These are phyloP conservation scores for Cutaneotrichosporon dermatis DNA, from an alignment of 1,284 basidiomycete species.

Conservation along the genomic window DNA sequence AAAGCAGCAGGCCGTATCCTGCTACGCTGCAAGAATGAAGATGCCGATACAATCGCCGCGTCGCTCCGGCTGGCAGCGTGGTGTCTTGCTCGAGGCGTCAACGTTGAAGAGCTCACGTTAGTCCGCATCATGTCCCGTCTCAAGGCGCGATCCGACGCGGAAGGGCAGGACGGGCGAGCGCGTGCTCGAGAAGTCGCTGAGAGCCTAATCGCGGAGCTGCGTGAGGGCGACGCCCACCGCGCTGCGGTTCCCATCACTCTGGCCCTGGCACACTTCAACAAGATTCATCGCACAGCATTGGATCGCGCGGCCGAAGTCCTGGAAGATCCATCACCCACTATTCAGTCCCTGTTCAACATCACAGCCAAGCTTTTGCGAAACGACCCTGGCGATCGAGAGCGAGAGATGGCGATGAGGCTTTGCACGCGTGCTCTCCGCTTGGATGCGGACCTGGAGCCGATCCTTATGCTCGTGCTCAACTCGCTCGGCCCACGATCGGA, in stretches of 20 bases:
- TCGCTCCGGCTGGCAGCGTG: conserved; percentile 15
- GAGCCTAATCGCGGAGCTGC: conserved; percentile 11
- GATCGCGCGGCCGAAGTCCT: background rate
- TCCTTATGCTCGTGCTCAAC: background rate
- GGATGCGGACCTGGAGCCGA: conserved; percentile 1
- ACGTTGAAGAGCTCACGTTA: conserved; percentile 4
- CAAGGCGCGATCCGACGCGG: conserved; percentile 9
- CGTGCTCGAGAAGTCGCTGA: background rate
- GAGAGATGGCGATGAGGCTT: conserved; percentile 15
- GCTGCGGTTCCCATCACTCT: conserved; percentile 14
- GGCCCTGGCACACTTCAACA: conserved; percentile 6
- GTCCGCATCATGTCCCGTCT: background rate
- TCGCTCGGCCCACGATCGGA: background rate
- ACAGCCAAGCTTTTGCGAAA: background rate
- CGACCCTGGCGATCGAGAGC: background rate
- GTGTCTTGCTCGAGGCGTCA: conserved; percentile 17
- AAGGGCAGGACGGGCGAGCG: background rate
- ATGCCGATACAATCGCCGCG: background rate
- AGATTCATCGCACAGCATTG: background rate
- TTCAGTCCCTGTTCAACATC: background rate
- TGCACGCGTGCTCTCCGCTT: conserved; percentile 7
- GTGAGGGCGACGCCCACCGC: conserved; percentile 3
- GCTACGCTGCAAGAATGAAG: background rate
- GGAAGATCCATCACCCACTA: background rate
- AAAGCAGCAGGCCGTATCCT: conserved; percentile 2